Evolutionary conservation across 768 basidiomycete genomes (phyloP).

Genomic region (Dendrothele bispora): DNA sequence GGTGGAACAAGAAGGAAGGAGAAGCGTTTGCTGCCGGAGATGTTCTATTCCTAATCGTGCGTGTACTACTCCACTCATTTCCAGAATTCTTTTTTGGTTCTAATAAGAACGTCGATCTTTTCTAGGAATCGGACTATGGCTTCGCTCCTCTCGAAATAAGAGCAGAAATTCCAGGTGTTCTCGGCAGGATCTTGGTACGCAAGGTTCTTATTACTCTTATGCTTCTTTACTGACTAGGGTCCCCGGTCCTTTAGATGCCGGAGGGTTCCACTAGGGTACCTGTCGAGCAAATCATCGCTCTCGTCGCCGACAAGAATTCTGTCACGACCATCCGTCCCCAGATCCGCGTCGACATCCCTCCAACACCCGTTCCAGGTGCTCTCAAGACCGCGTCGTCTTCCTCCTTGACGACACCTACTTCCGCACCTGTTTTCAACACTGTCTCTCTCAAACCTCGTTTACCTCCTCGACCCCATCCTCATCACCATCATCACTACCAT

Average conservation of each 20-base stretch:
- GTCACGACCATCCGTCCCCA: neutral
- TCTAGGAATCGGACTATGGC: slow-evolving; percentile 55
- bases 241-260: slow-evolving; percentile 6
- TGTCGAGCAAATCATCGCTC: slow-evolving; percentile 68
- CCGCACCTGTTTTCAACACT: neutral
- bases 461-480: neutral
- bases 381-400: neutral
- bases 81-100: neutral
- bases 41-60: slow-evolving; percentile 74
- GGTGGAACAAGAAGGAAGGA: slow-evolving; percentile 80
- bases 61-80: slow-evolving; percentile 12
- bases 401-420: neutral
- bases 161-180: slow-evolving; percentile 83
- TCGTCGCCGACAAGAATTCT: slow-evolving; percentile 54
- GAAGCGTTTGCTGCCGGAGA: slow-evolving; percentile 72
- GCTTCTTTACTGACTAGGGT: neutral
- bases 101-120: too few relatives aligned
- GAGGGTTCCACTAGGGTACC: slow-evolving; percentile 35
- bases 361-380: neutral
- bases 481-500: neutral
- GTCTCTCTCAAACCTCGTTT: neutral
- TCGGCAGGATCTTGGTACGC: slow-evolving; percentile 83
- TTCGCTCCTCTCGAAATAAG: slow-evolving; percentile 85
- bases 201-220: neutral
- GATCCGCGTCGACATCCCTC: neutral